These are phyloP conservation scores for Noccaea bulbosa DNA, from an alignment of 345 rosid species.

Conservation along the genomic window DNA sequence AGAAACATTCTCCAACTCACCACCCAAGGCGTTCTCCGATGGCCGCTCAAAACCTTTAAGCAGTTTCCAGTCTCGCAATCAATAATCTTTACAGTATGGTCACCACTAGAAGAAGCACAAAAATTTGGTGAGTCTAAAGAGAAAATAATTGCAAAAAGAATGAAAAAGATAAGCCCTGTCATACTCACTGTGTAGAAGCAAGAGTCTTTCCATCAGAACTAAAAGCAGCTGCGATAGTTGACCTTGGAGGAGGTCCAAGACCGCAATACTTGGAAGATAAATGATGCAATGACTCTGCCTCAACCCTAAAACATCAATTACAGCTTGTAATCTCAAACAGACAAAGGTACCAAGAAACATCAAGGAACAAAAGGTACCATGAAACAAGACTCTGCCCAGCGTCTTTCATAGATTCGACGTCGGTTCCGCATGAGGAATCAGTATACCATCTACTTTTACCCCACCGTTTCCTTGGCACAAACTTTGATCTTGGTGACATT, in stretches of 20 bases:
- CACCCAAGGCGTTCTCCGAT: slow-evolving; percentile 99
- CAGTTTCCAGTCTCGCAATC: slow-evolving; percentile 90
- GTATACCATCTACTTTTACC: slow-evolving; percentile 52
- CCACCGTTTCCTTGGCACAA: slow-evolving; percentile 65
- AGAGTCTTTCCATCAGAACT: slow-evolving; percentile 87
- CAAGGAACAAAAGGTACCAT: slow-evolving; percentile 52
- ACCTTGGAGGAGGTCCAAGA: slow-evolving; percentile 90
- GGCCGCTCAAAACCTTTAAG: slow-evolving; percentile 91
- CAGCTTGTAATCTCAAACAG: neutral
- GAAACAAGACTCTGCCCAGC: slow-evolving; percentile 73
- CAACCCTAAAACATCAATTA: slow-evolving; percentile 55
- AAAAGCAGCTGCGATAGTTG: slow-evolving; percentile 97
- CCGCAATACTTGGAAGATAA: slow-evolving; percentile 91
- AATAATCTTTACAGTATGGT: slow-evolving; percentile 93
- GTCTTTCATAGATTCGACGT: slow-evolving; percentile 54
- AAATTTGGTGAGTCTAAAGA: slow-evolving; percentile 26
- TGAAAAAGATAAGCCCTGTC: slow-evolving; percentile 2
- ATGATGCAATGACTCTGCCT: slow-evolving; percentile 79
- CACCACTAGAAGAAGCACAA: slow-evolving; percentile 64
- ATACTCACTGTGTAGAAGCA: slow-evolving; percentile 88
- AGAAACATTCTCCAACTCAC: slow-evolving; percentile 54
- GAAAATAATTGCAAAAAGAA: neutral
- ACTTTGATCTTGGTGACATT: slow-evolving; percentile 65
- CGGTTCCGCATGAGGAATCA: slow-evolving; percentile 43
- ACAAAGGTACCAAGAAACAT: slow-evolving; percentile 1